These are phyloP conservation scores for Pinus tabuliformis DNA, from an alignment of 75 land plant genomes.

Conservation along the genomic window DNA sequence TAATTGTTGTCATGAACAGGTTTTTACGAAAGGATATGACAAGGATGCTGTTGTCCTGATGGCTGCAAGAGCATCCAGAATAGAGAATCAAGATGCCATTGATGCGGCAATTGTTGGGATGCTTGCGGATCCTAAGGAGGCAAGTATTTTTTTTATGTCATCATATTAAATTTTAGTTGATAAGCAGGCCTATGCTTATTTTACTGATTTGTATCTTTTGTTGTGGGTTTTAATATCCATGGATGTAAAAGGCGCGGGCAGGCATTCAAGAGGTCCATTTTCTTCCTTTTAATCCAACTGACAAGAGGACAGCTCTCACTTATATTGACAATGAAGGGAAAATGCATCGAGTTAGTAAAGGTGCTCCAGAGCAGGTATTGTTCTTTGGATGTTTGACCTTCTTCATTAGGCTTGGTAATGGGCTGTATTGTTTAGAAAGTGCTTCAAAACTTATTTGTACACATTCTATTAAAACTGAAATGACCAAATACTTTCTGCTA, in stretches of 20 bases:
- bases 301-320: slow-evolving; percentile 94
- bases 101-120: slow-evolving; percentile 83
- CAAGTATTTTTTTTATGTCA: slow-evolving; percentile 11
- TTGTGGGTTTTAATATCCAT: slow-evolving; percentile 12
- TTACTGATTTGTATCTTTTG: not conserved
- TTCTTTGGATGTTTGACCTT: slow-evolving; percentile 67
- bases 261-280: slow-evolving; percentile 90
- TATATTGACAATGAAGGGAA: slow-evolving; percentile 77
- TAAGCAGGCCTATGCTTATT: not conserved
- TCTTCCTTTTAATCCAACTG: slow-evolving; percentile 97
- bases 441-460: not conserved
- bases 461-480: not conserved
- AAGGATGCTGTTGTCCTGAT: slow-evolving; percentile 70
- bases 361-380: slow-evolving; percentile 97
- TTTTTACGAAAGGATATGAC: slow-evolving; percentile 69
- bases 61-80: slow-evolving; percentile 89
- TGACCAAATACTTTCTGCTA: slow-evolving; percentile 11
- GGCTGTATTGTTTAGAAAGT: not conserved
- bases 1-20: slow-evolving; percentile 26
- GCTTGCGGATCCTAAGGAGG: slow-evolving; percentile 95
- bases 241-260: slow-evolving; percentile 67
- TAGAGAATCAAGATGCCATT: slow-evolving; percentile 95
- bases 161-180: not conserved
- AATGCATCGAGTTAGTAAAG: slow-evolving; percentile 95
- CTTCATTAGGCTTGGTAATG: slow-evolving; percentile 24